phyloP scores from a whole-genome alignment of 2,329 filamentous ascomycete species.

The Talaromyces albobiverticillius region DNA sequence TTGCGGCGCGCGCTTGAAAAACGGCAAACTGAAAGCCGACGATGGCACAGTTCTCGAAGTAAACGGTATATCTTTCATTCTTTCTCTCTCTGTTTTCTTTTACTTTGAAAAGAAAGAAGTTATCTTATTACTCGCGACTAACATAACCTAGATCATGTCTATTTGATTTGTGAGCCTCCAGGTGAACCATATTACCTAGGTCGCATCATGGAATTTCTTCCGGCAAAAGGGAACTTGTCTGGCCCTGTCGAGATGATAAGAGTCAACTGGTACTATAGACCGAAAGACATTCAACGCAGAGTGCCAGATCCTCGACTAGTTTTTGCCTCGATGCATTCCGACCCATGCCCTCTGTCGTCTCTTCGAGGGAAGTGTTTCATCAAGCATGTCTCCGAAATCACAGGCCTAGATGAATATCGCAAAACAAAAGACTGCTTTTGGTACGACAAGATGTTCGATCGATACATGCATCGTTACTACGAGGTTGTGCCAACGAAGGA shows the following conservation, averaged over 20 bases:
- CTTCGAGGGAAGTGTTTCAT: constrained; percentile 92
- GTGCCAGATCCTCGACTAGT: constrained; percentile 86
- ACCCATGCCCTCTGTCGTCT: constrained; percentile 87
- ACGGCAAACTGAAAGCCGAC: constrained; percentile 80
- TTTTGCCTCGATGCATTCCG: constrained; percentile 98
- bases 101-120: constrained; percentile 9
- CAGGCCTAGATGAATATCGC: constrained; percentile 77
- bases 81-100: constrained; percentile 15
- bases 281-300: constrained; percentile 91
- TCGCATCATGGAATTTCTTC: constrained; percentile 97
- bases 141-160: constrained; percentile 68
- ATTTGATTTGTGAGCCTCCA: constrained; percentile 94
- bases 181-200: constrained; percentile 97
- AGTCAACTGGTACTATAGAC: constrained; percentile 98
- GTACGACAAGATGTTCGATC: constrained; percentile 96
- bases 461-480: constrained; percentile 97
- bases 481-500: constrained; percentile 88
- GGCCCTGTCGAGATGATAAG: constrained; percentile 80
- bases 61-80: constrained; percentile 67
- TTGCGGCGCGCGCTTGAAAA: constrained; percentile 64
- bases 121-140: constrained; percentile 16
- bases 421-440: constrained; percentile 86
- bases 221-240: constrained; percentile 69
- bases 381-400: constrained; percentile 80
- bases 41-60: constrained; percentile 79